Evolutionary conservation across 192 early-diverging fungal genomes (phyloP), one percentile per base, ranked within the genome.

Genomic region (Coemansia sp.): DNA sequence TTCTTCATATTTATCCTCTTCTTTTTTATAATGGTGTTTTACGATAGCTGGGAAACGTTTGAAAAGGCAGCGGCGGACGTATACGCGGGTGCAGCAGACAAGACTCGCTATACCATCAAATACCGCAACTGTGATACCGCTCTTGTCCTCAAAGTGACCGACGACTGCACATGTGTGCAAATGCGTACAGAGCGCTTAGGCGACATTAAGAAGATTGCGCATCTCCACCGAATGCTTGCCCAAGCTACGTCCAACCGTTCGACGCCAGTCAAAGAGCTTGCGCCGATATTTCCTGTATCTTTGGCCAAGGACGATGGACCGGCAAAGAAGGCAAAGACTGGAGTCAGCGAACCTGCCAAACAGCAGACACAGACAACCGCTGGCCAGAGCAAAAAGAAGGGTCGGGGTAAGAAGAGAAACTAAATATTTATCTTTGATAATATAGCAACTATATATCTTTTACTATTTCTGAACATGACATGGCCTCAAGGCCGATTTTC

Each of bases 91-190:
- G 69, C 80, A 31, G 62, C 80, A 29, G 67, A 61, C 47, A 64
- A 54, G 47, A 70, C 80, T 2, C 75, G 80, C 52, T 83, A 83
- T 63, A 72, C 80, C 22, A 57, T 83, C 40, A 83, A 83, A 43
- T 83, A 83, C 67, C 76, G 80, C 66, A 83, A 83, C 54, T 67
- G 76, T 70, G 76, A 77, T 29, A 61, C 75, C 3, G 69, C 64
- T 22, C 76, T 83, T 36, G 64, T 75, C 15, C 76, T 83, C 66
- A 83, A 83, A 52, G 76, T 83, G 12, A 83, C 80, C 6, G 80
- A 83, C 70, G 69, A 83, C 38, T 66, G 72, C 5, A 75, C 80
- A 3, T 75, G 75, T 60, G 76, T 72, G 44, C 72, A 83, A 70
- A 52, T 78, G 62, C 80, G 80, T 69, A 83, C 80, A 0, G 70